Base-by-base conservation (phyloP, 2,329 filamentous ascomycete species). In the Pyrenophora tritici-repentis region DNA sequence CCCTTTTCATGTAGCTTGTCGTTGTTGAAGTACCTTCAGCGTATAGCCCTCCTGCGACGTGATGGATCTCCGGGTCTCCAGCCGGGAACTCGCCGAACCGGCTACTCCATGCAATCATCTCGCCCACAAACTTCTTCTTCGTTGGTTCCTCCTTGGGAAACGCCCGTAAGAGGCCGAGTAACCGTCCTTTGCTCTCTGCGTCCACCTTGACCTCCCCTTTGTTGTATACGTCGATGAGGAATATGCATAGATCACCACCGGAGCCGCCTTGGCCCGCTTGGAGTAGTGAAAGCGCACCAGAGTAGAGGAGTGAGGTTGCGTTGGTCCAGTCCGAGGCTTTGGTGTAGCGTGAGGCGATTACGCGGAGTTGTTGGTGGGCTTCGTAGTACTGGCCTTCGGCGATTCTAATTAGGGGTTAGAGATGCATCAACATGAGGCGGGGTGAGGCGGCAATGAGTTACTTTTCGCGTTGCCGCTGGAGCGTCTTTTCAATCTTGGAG, bases 361-460 rank as follows among this genome's bases (percentile, higher is more conserved):
- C 92, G 57, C 94, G 91, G 61, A 96, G 90, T 79, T 99, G 94
- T 76, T 99, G 94, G 78, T 97, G 93, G 51, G 94, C 94, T 83
- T 99, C 94, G 79, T 99, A 99, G 82, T 86, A 97, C 73, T 94
- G 88, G 68, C 92, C 93, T 75, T 95, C 91, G 62, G 85, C 81
- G 75, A 96, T 96, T 75, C 91, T 90, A 65, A 7, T 17, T 18
- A 32, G 47, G 32, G 55, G 67, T 63, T 51, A 65, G 63, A 36
- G 38, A 26, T n/a, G 14, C 1, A 4, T 26, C 6, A 18, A 20
- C 36, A 6, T 10, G n/a, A 40, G 13, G 26, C n/a, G 29, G 3
- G 5, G 2, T n/a, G 1, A 31, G 22, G 2, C 1, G 10, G 7
- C 1, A 1, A 29, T 29, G 10, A 12, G 2, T 33, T 78, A 88